Conservation (phyloP, 1,284 basidiomycete genomes). For the Cutaneotrichosporon sp. region DNA sequence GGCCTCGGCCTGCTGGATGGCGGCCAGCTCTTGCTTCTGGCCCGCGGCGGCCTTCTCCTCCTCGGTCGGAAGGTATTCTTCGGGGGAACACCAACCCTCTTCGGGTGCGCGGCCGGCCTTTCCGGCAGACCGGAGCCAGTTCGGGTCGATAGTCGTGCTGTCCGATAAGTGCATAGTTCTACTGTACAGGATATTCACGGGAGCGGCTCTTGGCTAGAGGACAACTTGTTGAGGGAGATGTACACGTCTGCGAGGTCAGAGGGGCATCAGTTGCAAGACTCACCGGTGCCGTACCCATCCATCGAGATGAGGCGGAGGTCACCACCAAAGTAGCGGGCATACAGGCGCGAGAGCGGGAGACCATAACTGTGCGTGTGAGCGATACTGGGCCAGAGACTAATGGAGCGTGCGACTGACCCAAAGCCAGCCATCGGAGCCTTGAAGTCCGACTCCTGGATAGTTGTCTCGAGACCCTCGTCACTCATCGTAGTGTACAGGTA, state of each 20-base stretch:
- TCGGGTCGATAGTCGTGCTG: constrained; percentile 4
- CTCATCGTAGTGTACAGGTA: constrained; percentile 97
- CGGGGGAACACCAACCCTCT: neutral
- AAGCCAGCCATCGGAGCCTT: constrained; percentile 99
- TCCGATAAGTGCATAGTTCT: constrained; percentile 10
- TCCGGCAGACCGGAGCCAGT: constrained; percentile 6
- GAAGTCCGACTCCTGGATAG: constrained; percentile 90
- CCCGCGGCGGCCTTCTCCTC: neutral
- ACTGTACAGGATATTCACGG: constrained; percentile 17
- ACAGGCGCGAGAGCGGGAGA: constrained; percentile 79
- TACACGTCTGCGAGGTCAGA: constrained; percentile 59
- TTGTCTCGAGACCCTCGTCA: constrained; percentile 77
- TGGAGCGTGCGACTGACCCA: constrained; percentile 74
- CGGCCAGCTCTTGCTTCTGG: neutral
- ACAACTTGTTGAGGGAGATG: constrained; percentile 51
- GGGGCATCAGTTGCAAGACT: constrained; percentile 57
- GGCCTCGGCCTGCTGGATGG: neutral
- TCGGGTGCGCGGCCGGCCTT: neutral
- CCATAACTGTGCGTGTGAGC: constrained; percentile 62
- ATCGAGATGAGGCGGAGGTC: constrained; percentile 95
- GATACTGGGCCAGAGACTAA: constrained; percentile 67
- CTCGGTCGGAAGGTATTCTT: neutral
- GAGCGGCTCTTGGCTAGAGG: constrained; percentile 35
- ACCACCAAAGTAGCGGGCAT: constrained; percentile 70
- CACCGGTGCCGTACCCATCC: constrained; percentile 65